Evolutionary conservation across 2,329 filamentous ascomycete genomes (phyloP), one percentile per base, ranked within the genome.

Genomic region (Grosmannia clavigera): DNA sequence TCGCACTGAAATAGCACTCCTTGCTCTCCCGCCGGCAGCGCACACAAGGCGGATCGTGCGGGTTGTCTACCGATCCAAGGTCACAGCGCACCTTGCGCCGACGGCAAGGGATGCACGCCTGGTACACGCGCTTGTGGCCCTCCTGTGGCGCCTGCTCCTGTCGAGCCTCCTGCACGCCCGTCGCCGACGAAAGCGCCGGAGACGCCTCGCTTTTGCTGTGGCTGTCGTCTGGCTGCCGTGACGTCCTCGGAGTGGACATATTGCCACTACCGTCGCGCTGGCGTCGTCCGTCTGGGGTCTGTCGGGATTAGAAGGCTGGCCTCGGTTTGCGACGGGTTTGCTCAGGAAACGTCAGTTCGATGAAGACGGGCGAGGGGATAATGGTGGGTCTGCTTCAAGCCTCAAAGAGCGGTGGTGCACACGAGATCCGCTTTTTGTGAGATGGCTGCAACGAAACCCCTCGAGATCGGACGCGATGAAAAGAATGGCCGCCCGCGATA

Each of bases 1-100:
- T 97, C 25, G 91, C 90, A 64, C 91, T 95, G 78, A 99, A 99
- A 80, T 87, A 95, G 77, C 94, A 99, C 68, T 96, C 87, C 73
- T 97, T 97, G 76, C 87, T 90, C 77, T 99, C 94, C 66, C 94
- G 86, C 58, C 91, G 87, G 72, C 94, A 99, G 69, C 94, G 85
- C 62, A 92, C 88, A 72, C 94, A 99, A 2, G 94, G 94, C 60
- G 92, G 92, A 67, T 95, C 90, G 73, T 92, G 85, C 29, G 94
- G 94, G 68, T 94, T 92, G 74, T 97, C 94, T 70, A 97, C 92
- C 68, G 86, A 87, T 61, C 82, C 82, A 7, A 85, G 73, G 65
- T 84, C 81, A 71, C 81, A 84, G 61, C 82, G 78, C 31, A 85
- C 81, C 69, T 85, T 85, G 65, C 81, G 77, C 3, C 81, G 78